Base-by-base conservation (phyloP, 2,329 filamentous ascomycete genomes). In the Lecanoromycetidae sp. region DNA sequence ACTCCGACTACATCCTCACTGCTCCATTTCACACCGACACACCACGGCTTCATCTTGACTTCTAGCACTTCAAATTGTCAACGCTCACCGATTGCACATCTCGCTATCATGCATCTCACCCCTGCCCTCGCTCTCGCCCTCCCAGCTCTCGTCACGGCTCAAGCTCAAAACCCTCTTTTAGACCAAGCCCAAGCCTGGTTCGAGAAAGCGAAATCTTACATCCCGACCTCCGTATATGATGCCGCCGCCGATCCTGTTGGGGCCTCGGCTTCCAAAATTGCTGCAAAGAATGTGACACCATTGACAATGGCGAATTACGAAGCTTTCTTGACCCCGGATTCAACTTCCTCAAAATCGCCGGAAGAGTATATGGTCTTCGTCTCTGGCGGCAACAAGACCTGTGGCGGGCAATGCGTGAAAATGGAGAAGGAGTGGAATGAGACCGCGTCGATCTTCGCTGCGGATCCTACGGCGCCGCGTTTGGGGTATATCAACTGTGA, bases 311-410 rank as follows among this genome's bases (percentile, higher is more conserved):
- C 69, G 52, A 81, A 79, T 66, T 78, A 74, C 71, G 66, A 75
- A 57, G 61, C 69, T 40, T 61, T 74, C 41, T 59, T 82, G 44
- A 63, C 61, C 12, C 66, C 68, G 3, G 60, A 59, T 49, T 60
- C 67, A 25, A 62, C 66, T 29, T 67, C 62, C 23, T 65, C 63
- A 51, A 74, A 69, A n/a, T 58, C 57, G 36, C 52, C 54, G 3
- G 67, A 72, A 54, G 67, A 71, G 48, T 81, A 75, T 76, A 64
- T 79, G 54, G 61, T 82, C 44, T 79, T 70, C 58, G 61, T 79
- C 36, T 80, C 76, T 4, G 78, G 78, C 50, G 77, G 76, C 36
- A 81, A 82, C 65, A 74, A 72, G 61, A 79, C 75, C 30, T 82
- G 78, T 65, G 78, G 71, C 56, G 63, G 71, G 2, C 33, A 37